These are phyloP conservation scores for Primulina eburnea DNA, from an alignment of 257 asterid genomes.

Conservation along the genomic window DNA sequence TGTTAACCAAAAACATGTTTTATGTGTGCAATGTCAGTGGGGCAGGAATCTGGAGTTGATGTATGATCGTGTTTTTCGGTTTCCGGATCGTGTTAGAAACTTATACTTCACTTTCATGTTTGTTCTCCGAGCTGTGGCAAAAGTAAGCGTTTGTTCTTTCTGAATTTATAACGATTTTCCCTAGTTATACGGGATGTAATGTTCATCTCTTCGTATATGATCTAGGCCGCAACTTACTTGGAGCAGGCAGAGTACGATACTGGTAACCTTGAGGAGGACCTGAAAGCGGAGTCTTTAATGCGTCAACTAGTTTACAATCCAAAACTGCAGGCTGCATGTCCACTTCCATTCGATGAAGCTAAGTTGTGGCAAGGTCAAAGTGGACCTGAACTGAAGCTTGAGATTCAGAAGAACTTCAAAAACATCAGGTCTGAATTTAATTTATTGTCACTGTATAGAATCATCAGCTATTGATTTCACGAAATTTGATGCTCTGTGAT, in stretches of 20 bases:
- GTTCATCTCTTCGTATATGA: slow-evolving; percentile 19
- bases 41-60: slow-evolving; percentile 74
- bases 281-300: slow-evolving; percentile 74
- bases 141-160: slow-evolving; percentile 46
- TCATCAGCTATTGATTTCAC: not conserved
- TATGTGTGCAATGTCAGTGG: slow-evolving; percentile 66
- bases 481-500: not conserved
- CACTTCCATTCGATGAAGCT: slow-evolving; percentile 92
- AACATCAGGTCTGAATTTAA: slow-evolving; percentile 66
- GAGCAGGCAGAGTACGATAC: slow-evolving; percentile 91
- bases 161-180: not conserved
- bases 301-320: slow-evolving; percentile 76
- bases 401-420: slow-evolving; percentile 83
- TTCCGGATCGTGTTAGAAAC: slow-evolving; percentile 87
- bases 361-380: slow-evolving; percentile 96
- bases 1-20: slow-evolving; percentile 22
- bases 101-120: slow-evolving; percentile 90
- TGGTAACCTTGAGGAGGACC: slow-evolving; percentile 70
- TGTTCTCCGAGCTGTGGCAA: slow-evolving; percentile 92
- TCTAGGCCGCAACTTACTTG: slow-evolving; percentile 77
- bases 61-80: slow-evolving; percentile 78
- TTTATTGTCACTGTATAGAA: slow-evolving; percentile 6
- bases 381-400: slow-evolving; percentile 82
- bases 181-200: slow-evolving; percentile 9
- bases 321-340: slow-evolving; percentile 80